These are phyloP conservation scores for Claviceps monticola DNA, from an alignment of 2,329 filamentous ascomycete genomes.

Conservation along the genomic window DNA sequence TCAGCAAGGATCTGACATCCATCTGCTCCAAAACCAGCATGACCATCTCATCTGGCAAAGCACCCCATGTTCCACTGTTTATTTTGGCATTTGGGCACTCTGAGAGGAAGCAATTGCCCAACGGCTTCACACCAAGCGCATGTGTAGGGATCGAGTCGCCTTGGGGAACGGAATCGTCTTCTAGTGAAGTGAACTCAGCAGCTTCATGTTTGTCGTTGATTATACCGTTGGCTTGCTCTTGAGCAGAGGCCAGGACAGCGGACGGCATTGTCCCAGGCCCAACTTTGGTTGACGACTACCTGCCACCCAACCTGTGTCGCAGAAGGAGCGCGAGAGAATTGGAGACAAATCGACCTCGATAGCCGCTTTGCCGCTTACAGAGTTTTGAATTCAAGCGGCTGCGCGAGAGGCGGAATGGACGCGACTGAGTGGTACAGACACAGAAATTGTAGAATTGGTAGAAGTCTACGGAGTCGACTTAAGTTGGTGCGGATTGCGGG, in stretches of 20 bases:
- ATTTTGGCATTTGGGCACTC: conserved; percentile 51
- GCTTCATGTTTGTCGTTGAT: background rate
- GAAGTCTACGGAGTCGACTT: too few relatives aligned
- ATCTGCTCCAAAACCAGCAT: conserved; percentile 63
- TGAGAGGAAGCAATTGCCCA: conserved; percentile 67
- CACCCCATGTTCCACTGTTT: conserved; percentile 49
- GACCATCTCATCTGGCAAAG: conserved; percentile 70
- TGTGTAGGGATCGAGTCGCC: conserved; percentile 54
- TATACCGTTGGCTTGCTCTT: background rate
- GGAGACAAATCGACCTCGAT: too few relatives aligned
- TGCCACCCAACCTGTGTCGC: background rate
- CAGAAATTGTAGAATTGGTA: too few relatives aligned
- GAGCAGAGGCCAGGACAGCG: background rate
- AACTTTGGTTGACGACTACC: background rate
- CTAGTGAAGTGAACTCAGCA: background rate
- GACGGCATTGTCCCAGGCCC: conserved; percentile 3
- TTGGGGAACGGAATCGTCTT: background rate
- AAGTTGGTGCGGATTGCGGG: too few relatives aligned
- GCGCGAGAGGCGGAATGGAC: background rate
- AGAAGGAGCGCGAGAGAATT: background rate
- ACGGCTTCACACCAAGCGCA: conserved; percentile 71
- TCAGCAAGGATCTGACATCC: conserved; percentile 46
- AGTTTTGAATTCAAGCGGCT: background rate
- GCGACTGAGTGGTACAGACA: background rate
- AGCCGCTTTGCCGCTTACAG: background rate